A percentile compares a stretch with the other conserved stretches of the same genome.
Conservation (phyloP, 2,329 filamentous ascomycete species). For the Metarhizium brunneum region DNA sequence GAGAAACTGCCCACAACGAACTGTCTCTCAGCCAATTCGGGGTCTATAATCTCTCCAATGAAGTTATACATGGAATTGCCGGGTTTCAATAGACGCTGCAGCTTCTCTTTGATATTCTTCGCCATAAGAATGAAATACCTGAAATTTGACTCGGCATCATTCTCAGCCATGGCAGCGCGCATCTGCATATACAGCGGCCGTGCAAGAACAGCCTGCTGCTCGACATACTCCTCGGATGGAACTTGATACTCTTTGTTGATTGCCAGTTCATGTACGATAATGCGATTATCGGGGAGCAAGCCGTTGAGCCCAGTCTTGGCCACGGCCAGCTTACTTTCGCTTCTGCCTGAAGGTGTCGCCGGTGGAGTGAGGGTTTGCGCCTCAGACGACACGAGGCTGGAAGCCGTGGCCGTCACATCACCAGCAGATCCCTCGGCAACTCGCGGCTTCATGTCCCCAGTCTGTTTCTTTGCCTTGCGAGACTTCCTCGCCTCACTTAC, state of each 20-base stretch:
- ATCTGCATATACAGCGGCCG: conserved; percentile 45
- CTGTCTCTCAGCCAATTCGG: conserved; percentile 59
- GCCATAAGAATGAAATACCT: conserved; percentile 62
- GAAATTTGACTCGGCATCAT: conserved; percentile 55
- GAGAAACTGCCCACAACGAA: conserved; percentile 67
- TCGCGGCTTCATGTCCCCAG: conserved; percentile 62
- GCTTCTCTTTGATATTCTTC: conserved; percentile 59
- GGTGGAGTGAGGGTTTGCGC: conserved; percentile 46
- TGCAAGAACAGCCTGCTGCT: conserved; percentile 41
- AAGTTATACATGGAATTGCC: conserved; percentile 66
- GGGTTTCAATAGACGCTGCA: conserved; percentile 61
- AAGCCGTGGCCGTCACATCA: conserved; percentile 25
- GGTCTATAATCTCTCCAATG: conserved; percentile 67
- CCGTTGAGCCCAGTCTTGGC: conserved; percentile 35
- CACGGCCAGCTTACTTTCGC: conserved; percentile 26
- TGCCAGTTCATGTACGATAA: conserved; percentile 69
- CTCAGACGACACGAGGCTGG: conserved; percentile 28
- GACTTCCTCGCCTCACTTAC: conserved; percentile 62
- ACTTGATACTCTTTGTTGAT: conserved; percentile 73
- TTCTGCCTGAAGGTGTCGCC: conserved; percentile 35
- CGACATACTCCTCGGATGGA: conserved; percentile 49
- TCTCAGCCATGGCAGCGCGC: conserved; percentile 56
- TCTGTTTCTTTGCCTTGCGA: conserved; percentile 54
- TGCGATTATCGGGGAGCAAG: conserved; percentile 61
- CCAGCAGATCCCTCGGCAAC: conserved; percentile 40